Base-by-base conservation (phyloP, 192 early-diverging fungal genomes). In the Allomyces arbusculus region DNA sequence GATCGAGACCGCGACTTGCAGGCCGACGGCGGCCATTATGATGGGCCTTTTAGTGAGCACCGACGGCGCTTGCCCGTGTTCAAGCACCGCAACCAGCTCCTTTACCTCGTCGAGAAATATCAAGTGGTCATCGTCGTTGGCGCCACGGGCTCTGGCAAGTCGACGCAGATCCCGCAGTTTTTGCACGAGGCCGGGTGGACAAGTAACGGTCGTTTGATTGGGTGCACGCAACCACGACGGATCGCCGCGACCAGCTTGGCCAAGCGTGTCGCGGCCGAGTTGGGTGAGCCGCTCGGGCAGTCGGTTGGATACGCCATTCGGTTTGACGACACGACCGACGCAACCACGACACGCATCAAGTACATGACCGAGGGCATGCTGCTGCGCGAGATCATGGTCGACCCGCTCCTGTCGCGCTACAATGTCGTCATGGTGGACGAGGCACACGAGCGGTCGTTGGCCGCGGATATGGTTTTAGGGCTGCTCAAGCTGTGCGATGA, bases 331-430 rank as follows among this genome's bases (percentile, higher is more conserved):
- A 76, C 75, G 63, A 77, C 66, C 61, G 79, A 82, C 62, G 70
- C 69, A 1, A 65, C 70, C 8, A 71, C 69, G 58, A 84, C 82
- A 0, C 67, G 79, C 50, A 87, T 91, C 64, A 91, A 91, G 67
- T 91, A 86, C 77, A 82, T 91, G 85, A 88, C 87, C 10, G 90
- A 89, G 67, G 88, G 87, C 19, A 84, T 91, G 78, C 74, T 91
- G n/a, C 87, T 89, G 68, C 76, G 87, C 20, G 89, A 91, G 65
- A 81, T 80, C 0, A 73, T 91, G 50, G 70, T 86, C 64, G 89
- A 91, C 72, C 89, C 89, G 9, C 67, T 89, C 1, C 67, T 91
- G 61, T 80, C 75, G 22, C 72, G 75, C 24, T 91, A 91, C 74
- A 83, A 79, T 62, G 83, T 82, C 7, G 82, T 91, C 23, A 88